Percentiles rank a stretch among this genome's conserved stretches.
Conservation (phyloP, 257 asterid species). For the Lycium ferocissimum region DNA sequence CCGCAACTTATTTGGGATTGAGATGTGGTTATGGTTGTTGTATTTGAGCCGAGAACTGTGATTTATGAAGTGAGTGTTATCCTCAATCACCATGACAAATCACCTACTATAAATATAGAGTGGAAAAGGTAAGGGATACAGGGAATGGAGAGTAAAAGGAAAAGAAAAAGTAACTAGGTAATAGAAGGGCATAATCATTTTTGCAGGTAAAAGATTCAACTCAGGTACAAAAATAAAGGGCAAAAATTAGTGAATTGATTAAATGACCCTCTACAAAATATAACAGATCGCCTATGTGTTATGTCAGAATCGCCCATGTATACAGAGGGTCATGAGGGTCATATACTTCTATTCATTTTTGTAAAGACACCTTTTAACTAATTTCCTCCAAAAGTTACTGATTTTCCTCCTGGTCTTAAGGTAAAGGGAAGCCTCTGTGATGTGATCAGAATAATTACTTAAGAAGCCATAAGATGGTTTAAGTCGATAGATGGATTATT, state of each 20-base stretch:
- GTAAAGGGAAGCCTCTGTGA: neutral
- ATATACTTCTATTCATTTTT: no score
- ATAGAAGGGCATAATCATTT: neutral
- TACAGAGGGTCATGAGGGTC: no score
- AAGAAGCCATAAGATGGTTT: neutral
- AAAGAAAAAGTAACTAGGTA: neutral
- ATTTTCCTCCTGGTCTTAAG: constrained; percentile 10
- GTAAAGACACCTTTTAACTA: no score
- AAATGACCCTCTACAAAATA: no score
- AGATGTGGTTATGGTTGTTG: neutral
- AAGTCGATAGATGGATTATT: neutral
- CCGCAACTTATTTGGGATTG: neutral
- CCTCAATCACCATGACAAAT: neutral
- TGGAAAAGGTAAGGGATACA: neutral
- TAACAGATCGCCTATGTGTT: no score
- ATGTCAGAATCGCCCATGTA: no score
- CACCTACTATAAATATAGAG: neutral
- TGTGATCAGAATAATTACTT: neutral
- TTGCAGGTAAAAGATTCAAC: neutral
- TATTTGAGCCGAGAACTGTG: constrained; percentile 3
- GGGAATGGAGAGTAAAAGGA: neutral
- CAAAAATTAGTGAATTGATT: no score
- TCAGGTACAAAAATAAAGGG: neutral
- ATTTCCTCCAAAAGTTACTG: no score
- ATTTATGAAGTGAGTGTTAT: constrained; percentile 14